Base-by-base conservation (phyloP, 1,139 yeast species). In the Zygotorulaspora mrakii region DNA sequence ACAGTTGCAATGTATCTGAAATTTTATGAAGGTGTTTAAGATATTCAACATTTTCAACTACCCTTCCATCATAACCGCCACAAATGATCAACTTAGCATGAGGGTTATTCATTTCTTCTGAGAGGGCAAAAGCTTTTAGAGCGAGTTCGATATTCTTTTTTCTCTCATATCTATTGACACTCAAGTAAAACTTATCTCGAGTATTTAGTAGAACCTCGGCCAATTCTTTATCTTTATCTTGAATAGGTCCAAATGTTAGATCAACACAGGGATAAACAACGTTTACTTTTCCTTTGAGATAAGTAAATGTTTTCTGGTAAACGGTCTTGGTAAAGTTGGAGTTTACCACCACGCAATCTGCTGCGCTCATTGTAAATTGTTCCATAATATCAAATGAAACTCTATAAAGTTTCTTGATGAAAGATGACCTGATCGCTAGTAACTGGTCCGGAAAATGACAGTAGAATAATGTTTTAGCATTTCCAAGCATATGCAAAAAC, bases 381-480 rank as follows among this genome's bases (percentile, higher is more conserved):
- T 91, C 99, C 17, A 84, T 65, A 34, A 68, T 54, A 63, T 91
- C 95, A 62, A 91, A 91, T 0, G 96, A 94, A 4, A 74, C 43
- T 46, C 99, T 70, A 62, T 91, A 91, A 0, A 84, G 40, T 43
- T 66, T 67, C 52, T 87, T 82, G 10, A 83, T 27, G 1, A 72
- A 33, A 3, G 82, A 70, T 1, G 71, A 67, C 36, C 82, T 79
- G 17, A 70, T 69, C 0, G 96, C 80, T 37, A 91, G 66, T 34
- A 83, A 68, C 57, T 85, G 85, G 62, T 91, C 99, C 0, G 99
- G 98, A 63, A 91, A 91, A 65, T 91, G 99, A 54, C 98, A 89
- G 62, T 91, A 91, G 59, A 91, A 91, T 37, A 91, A 63, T 4
- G 85, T 71, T 40, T 39, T 69, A 45, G 61, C 69, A 33, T 39